Evolutionary conservation across 768 basidiomycete species (phyloP).

Genomic region (Tricholoma flavovirens): DNA sequence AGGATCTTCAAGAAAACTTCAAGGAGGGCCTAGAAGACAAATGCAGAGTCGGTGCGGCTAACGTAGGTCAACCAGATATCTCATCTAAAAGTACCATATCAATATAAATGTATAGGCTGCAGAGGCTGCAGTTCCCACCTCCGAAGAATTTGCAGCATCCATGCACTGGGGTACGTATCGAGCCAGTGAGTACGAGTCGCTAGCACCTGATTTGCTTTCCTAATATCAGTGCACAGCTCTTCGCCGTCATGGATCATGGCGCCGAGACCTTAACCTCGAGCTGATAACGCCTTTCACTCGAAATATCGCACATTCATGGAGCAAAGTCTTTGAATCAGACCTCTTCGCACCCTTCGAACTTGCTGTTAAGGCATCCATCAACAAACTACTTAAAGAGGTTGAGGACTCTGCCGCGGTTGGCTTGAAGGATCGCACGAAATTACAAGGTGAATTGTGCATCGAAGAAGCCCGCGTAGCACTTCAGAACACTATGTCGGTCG

Average conservation of each 20-base stretch:
- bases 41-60: constrained; percentile 44
- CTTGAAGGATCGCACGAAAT: constrained; percentile 44
- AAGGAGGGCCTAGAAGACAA: constrained; percentile 55
- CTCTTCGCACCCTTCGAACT: constrained; percentile 45
- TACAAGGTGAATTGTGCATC: constrained; percentile 46
- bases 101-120: constrained; percentile 28
- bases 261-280: constrained; percentile 57
- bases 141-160: constrained; percentile 43
- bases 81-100: neutral
- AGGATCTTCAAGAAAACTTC: constrained; percentile 42
- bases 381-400: constrained; percentile 43
- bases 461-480: constrained; percentile 48
- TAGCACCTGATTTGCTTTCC: neutral
- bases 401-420: constrained; percentile 45
- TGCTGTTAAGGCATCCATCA: constrained; percentile 31
- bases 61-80: constrained; percentile 28
- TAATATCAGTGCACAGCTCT: constrained; percentile 27
- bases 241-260: constrained; percentile 49
- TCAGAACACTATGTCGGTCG: constrained; percentile 40
- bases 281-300: constrained; percentile 52
- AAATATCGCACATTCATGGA: constrained; percentile 54
- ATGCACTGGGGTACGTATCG: constrained; percentile 62
- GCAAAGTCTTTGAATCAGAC: constrained; percentile 54
- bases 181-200: constrained; percentile 37
- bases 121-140: constrained; percentile 37